These are phyloP conservation scores for Curvularia sp. DNA, from an alignment of 2,329 filamentous ascomycete genomes.

Conservation along the genomic window DNA sequence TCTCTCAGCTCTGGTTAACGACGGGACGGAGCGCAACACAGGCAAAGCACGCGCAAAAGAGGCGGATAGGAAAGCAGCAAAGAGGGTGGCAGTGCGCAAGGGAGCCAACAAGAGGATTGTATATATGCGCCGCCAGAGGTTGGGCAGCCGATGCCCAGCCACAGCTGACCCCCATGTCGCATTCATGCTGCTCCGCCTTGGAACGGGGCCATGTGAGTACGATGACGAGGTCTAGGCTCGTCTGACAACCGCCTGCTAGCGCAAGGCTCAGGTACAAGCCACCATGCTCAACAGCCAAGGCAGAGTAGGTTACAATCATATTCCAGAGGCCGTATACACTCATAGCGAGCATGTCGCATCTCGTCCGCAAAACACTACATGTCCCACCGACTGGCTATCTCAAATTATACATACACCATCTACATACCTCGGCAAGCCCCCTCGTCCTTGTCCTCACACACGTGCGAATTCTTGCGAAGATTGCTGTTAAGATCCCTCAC, in stretches of 20 bases:
- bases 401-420: conserved; percentile 29
- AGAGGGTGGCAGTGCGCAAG: conserved; percentile 27
- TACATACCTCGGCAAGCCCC: conserved; percentile 14
- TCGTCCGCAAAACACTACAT: conserved; percentile 28
- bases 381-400: conserved; percentile 21
- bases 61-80: background rate
- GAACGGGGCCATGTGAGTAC: conserved; percentile 27
- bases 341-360: conserved; percentile 36
- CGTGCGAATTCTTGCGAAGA: conserved; percentile 1
- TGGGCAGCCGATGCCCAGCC: conserved; percentile 40
- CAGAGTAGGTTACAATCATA: conserved; percentile 13
- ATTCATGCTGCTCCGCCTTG: conserved; percentile 35
- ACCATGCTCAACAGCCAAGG: conserved; percentile 16
- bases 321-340: conserved; percentile 26
- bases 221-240: conserved; percentile 28
- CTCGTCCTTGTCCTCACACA: conserved; percentile 7
- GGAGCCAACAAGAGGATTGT: conserved; percentile 24
- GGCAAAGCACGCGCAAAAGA: conserved; percentile 10
- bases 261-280: conserved; percentile 31
- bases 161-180: conserved; percentile 39
- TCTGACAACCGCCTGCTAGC: conserved; percentile 25
- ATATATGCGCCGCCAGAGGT: conserved; percentile 24
- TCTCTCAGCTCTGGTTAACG: conserved; percentile 6
- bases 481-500: conserved; percentile 10
- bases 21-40: conserved; percentile 18